These are phyloP conservation scores for Cryptosporidium ubiquitum DNA, from an alignment of 169 alveolate species.

Conservation along the genomic window DNA sequence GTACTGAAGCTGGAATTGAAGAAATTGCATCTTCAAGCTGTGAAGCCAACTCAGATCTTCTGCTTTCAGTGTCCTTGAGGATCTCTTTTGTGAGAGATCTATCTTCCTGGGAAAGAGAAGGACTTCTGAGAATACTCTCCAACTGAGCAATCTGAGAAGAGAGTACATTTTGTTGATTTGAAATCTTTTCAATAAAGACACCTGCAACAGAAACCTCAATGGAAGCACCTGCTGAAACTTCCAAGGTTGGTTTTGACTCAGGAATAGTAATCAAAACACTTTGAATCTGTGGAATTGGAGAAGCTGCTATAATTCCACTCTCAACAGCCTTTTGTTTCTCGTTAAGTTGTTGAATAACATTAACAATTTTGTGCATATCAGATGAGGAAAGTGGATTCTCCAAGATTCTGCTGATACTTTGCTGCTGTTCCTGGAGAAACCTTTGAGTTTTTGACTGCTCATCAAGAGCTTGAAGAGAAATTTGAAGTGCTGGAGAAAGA, in stretches of 20 bases:
- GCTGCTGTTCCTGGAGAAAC: conserved; percentile 56
- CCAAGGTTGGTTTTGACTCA: not conserved
- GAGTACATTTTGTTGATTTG: conserved; percentile 19
- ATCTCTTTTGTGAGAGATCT: conserved; percentile 28
- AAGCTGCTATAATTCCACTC: not conserved
- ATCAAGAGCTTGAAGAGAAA: conserved; percentile 46
- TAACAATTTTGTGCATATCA: conserved; percentile 42
- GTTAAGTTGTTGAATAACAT: conserved; percentile 3
- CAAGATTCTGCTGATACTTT: conserved; percentile 22
- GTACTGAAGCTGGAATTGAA: not conserved
- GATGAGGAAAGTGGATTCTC: conserved; percentile 13
- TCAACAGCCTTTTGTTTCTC: conserved; percentile 37
- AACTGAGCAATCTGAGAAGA: conserved; percentile 27
- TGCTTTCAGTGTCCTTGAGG: conserved; percentile 34
- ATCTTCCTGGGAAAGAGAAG: conserved; percentile 56
- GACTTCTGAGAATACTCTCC: conserved; percentile 27
- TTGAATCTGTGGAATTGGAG: conserved; percentile 46
- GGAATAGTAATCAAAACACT: not conserved
- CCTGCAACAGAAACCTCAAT: conserved; percentile 29
- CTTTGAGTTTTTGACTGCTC: conserved; percentile 55
- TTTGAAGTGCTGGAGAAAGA: conserved; percentile 54
- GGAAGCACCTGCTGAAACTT: not conserved
- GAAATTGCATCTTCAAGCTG: conserved; percentile 29
- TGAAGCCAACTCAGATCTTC: conserved; percentile 8
- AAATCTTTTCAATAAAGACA: not conserved